Conservation (phyloP, 345 rosid species). For the Streptanthus diversifolius region DNA sequence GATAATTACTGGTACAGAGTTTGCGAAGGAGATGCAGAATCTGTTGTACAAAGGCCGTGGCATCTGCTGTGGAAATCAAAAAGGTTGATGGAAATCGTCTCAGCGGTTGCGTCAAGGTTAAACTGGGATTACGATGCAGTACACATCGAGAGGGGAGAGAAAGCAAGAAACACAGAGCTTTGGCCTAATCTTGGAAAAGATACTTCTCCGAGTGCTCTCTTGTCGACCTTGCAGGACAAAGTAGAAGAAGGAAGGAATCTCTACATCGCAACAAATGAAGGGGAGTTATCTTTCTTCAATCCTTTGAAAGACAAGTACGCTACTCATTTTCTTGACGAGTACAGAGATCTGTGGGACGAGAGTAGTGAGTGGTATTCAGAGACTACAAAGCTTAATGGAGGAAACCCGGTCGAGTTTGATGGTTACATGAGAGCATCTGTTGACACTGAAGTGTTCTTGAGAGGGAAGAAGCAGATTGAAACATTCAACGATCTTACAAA, state of each 20-base stretch:
- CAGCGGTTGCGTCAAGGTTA: slow-evolving; percentile 62
- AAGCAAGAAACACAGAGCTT: slow-evolving; percentile 66
- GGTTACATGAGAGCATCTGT: slow-evolving; percentile 89
- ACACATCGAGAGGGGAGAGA: slow-evolving; percentile 84
- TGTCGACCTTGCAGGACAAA: slow-evolving; percentile 61
- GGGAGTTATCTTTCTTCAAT: slow-evolving; percentile 55
- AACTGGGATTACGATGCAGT: slow-evolving; percentile 91
- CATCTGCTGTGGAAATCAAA: slow-evolving; percentile 87
- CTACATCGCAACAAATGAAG: slow-evolving; percentile 84
- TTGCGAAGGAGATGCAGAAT: slow-evolving; percentile 88
- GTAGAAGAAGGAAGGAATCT: slow-evolving; percentile 77
- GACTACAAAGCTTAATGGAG: slow-evolving; percentile 74
- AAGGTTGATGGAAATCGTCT: slow-evolving; percentile 84
- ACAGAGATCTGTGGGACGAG: slow-evolving; percentile 81
- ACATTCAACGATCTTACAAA: slow-evolving; percentile 87
- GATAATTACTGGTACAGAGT: slow-evolving; percentile 96
- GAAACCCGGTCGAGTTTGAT: slow-evolving; percentile 78
- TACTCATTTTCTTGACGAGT: slow-evolving; percentile 79
- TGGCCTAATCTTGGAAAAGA: slow-evolving; percentile 87
- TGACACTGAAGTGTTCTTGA: slow-evolving; percentile 87
- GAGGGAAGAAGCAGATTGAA: slow-evolving; percentile 93
- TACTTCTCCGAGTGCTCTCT: slow-evolving; percentile 54
- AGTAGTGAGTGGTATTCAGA: slow-evolving; percentile 89
- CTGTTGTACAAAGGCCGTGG: slow-evolving; percentile 79
- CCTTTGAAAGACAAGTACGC: slow-evolving; percentile 79